Conservation (phyloP, 164 flowering plant genomes). For the Nymphaea colorata region DNA sequence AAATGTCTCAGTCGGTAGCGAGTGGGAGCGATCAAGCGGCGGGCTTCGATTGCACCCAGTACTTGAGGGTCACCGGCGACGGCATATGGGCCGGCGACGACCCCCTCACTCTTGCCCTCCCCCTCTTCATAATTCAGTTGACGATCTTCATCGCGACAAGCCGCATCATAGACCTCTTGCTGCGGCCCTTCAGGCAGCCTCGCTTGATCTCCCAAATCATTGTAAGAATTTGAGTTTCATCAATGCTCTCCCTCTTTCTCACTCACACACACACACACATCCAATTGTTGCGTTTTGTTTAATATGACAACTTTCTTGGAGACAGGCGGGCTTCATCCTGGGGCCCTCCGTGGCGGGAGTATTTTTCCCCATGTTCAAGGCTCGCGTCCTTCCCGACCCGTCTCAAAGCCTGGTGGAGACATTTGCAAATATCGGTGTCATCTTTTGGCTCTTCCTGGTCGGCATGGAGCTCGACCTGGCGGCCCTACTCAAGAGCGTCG, state of each 20-base stretch:
- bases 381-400: slow-evolving; percentile 10
- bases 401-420: slow-evolving; percentile 20
- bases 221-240: background rate
- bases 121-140: background rate
- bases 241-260: background rate
- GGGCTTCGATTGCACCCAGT: background rate
- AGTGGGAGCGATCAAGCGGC: background rate
- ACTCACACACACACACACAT: background rate
- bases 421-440: slow-evolving; percentile 25
- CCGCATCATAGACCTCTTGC: background rate
- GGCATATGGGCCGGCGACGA: background rate
- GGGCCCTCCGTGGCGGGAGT: slow-evolving; percentile 15
- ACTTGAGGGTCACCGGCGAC: background rate
- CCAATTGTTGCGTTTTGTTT: background rate
- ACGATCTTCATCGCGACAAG: background rate
- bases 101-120: background rate
- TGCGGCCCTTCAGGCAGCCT: background rate
- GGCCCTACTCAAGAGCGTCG: background rate
- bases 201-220: background rate
- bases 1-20: background rate
- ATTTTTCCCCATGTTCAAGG: background rate
- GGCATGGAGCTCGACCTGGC: slow-evolving; percentile 23
- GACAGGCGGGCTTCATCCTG: slow-evolving; percentile 19
- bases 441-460: slow-evolving; percentile 24
- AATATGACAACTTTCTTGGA: background rate